Base-by-base conservation (phyloP, 176 grass and related monocot species). In the Zoysia japonica region DNA sequence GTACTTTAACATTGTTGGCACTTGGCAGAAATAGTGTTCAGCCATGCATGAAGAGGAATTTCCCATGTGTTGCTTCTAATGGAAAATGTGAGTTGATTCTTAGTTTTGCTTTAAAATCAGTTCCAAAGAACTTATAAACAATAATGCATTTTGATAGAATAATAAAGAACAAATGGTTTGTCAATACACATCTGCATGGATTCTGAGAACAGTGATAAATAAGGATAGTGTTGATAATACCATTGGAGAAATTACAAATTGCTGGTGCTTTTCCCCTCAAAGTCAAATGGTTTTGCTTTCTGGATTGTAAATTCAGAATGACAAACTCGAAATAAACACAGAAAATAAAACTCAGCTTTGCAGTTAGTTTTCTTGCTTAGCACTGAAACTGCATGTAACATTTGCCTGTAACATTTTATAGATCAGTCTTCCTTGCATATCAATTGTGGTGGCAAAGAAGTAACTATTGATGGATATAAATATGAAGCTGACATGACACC, bases 381-480 rank as follows among this genome's bases (percentile, higher is more conserved):
- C 44, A 65, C 12, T 77, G 49, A 71, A 77, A 38, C 48, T 82
- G 45, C 68, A 89, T 60, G n/a, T 57, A 76, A 60, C 28, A 47
- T 71, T 72, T 7, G 40, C 68, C 1, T 38, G 36, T 28, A 16
- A 49, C 62, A 72, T 40, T 44, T 81, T 71, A 59, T 47, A 98
- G 92, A 98, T 73, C 68, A 5, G 52, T 81, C 73, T 64, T 82
- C 70, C 37, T 78, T 98, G 75, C 75, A 94, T 71, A 98, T 98
- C 40, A 98, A 98, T 53, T 98, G 96, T 81, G 92, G 92, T 71
- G 92, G 81, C 68, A 87, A 86, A 93, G 96, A 89, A 83, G 65
- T 61, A 77, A 78, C 11, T 72, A 71, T 93, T 47, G 89, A 91
- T 20, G 63, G 71, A 80, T 72, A 40, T 10, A 91, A 87, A 77